A percentile compares a stretch with the other conserved stretches of the same genome.
phyloP scores from a whole-genome alignment of 768 basidiomycete species.

The Suillus cothurnatus region DNA sequence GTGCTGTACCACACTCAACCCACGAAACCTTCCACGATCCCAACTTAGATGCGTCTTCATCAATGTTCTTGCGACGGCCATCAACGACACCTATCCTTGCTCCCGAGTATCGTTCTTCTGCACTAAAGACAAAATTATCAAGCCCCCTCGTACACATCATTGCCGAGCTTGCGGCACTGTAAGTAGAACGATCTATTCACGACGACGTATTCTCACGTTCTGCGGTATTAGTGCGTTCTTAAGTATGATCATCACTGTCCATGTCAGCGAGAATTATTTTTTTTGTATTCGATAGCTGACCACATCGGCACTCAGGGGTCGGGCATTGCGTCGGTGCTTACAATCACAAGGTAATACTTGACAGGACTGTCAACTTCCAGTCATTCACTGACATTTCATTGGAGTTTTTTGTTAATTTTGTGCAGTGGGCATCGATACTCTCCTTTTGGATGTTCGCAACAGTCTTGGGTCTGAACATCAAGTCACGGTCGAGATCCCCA shows the following conservation, averaged over 20 bases:
- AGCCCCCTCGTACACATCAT: conserved; percentile 78
- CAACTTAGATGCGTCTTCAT: conserved; percentile 14
- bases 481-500: conserved; percentile 22
- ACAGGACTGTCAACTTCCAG: conserved; percentile 12
- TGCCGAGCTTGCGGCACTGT: conserved; percentile 84
- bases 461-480: conserved; percentile 54
- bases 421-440: conserved; percentile 60
- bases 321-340: conserved; percentile 93
- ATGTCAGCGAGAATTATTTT: conserved; percentile 48
- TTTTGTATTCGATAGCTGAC: neutral
- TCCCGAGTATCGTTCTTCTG: conserved; percentile 74
- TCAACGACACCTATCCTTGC: conserved; percentile 50
- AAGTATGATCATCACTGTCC: conserved; percentile 92
- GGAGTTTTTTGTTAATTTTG: conserved; percentile 86
- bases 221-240: conserved; percentile 63
- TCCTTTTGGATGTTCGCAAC: conserved; percentile 65
- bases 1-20: conserved; percentile 12
- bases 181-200: conserved; percentile 28
- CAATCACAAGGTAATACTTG: conserved; percentile 72
- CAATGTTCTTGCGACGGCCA: conserved; percentile 33
- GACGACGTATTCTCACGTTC: conserved; percentile 1
- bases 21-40: conserved; percentile 16
- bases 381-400: neutral
- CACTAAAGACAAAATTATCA: conserved; percentile 58
- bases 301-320: conserved; percentile 57